A percentile compares a stretch with the other conserved stretches of the same genome.
These are phyloP conservation scores for Leccinum ochraceum DNA, from an alignment of 768 basidiomycete genomes.

Conservation along the genomic window DNA sequence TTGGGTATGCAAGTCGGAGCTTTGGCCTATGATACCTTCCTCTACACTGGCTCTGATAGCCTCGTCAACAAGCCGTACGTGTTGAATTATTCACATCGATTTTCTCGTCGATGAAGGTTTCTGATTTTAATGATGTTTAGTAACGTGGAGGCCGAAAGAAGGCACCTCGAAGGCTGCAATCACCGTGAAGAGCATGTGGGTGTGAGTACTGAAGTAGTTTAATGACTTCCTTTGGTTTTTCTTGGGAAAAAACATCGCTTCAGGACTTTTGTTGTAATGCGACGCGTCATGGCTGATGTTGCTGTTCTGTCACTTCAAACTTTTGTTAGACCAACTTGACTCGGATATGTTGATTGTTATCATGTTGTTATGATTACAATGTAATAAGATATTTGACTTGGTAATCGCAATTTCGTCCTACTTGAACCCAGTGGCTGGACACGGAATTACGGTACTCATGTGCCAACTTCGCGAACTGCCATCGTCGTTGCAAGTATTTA, in stretches of 20 bases:
- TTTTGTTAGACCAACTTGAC: neutral
- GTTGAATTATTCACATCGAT: neutral
- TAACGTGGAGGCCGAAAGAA: conserved; percentile 12
- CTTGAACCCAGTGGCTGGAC: neutral
- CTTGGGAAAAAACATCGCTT: neutral
- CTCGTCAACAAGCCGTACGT: conserved; percentile 54
- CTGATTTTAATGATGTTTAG: conserved; percentile 9
- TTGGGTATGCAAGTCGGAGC: conserved; percentile 56
- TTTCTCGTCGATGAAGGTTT: neutral
- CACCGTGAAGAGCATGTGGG: neutral
- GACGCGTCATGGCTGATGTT: neutral
- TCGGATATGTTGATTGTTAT: neutral
- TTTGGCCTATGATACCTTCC: conserved; percentile 56
- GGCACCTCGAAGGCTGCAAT: conserved; percentile 17
- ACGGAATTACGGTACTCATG: neutral
- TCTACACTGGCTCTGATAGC: conserved; percentile 59
- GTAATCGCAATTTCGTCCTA: neutral
- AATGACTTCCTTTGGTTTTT: neutral
- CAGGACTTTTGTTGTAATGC: neutral
- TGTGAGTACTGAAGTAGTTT: conserved; percentile 11
- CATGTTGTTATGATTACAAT: neutral
- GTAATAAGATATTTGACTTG: neutral
- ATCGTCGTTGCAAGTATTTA: no score
- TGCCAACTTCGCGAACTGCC: neutral
- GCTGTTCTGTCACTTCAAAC: neutral